These are phyloP conservation scores for Cryoendolithus antarcticus DNA, from an alignment of 2,329 filamentous ascomycete genomes.

Conservation along the genomic window DNA sequence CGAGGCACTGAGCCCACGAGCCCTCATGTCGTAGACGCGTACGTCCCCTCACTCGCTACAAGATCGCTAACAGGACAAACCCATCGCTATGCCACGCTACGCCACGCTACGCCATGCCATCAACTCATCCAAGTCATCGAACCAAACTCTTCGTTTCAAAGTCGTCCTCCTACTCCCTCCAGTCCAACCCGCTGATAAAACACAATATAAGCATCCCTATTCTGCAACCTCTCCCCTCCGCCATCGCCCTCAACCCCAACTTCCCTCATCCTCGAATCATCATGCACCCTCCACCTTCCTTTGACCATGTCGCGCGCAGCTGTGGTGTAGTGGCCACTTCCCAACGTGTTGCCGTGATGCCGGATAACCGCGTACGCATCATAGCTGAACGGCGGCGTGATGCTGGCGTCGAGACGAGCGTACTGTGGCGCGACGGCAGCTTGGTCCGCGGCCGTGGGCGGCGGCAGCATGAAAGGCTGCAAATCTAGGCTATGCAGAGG, in stretches of 20 bases:
- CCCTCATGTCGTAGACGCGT: too few species aligned
- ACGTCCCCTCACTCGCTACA: too few species aligned
- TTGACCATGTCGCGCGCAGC: conserved; percentile 40
- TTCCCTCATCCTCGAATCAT: conserved; percentile 44
- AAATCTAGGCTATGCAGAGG: conserved; percentile 59
- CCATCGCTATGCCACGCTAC: too few species aligned
- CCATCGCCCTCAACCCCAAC: conserved; percentile 38
- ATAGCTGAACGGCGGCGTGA: conserved; percentile 55
- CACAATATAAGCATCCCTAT: conserved; percentile 53
- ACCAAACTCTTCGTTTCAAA: too few species aligned
- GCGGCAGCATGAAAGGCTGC: conserved; percentile 45
- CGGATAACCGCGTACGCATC: conserved; percentile 77
- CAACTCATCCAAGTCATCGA: too few species aligned
- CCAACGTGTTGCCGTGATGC: conserved; percentile 56
- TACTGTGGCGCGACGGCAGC: conserved; percentile 11
- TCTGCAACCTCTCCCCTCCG: conserved; percentile 41
- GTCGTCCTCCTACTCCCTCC: not conserved
- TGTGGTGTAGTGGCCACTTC: conserved; percentile 69
- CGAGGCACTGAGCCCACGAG: too few species aligned
- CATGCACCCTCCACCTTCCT: conserved; percentile 48
- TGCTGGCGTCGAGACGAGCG: conserved; percentile 22
- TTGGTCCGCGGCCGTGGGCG: conserved; percentile 16
- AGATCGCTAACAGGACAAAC: too few species aligned
- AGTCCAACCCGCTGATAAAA: conserved; percentile 36
- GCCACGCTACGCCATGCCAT: too few species aligned